Conservation (phyloP, 2,329 filamentous ascomycete species). For the Colletotrichum falcatum region DNA sequence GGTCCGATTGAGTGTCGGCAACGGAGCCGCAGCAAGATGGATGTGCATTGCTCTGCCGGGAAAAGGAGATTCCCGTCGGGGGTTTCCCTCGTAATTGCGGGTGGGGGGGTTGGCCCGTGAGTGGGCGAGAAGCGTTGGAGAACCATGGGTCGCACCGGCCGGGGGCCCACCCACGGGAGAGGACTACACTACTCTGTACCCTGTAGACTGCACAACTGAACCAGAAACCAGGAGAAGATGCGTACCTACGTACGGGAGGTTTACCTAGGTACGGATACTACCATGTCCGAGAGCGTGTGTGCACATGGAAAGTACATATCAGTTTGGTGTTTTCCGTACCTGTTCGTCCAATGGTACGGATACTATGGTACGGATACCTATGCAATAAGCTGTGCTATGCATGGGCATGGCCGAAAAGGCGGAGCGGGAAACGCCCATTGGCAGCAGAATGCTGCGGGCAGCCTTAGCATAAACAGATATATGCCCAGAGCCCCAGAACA, state of each 20-base stretch:
- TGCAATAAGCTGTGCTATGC: neutral
- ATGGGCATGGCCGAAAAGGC: neutral
- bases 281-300: too few species aligned
- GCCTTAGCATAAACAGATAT: constrained; percentile 36
- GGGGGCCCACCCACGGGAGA: neutral
- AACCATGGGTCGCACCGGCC: constrained; percentile 24
- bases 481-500: constrained; percentile 3
- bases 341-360: constrained; percentile 1
- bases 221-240: too few species aligned
- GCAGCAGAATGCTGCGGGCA: neutral
- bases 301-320: neutral
- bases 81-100: constrained; percentile 24
- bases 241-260: too few species aligned
- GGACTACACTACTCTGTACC: neutral
- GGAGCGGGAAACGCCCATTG: neutral
- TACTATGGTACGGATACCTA: neutral
- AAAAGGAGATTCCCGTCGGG: constrained; percentile 1
- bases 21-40: constrained; percentile 27
- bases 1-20: neutral
- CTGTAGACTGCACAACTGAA: too few species aligned
- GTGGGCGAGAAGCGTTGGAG: constrained; percentile 27
- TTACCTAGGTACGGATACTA: too few species aligned
- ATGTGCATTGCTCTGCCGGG: neutral
- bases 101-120: constrained; percentile 19
- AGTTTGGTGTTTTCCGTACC: neutral